phyloP scores from a whole-genome alignment of 164 flowering plant species.

The Nymphaea thermarum region DNA sequence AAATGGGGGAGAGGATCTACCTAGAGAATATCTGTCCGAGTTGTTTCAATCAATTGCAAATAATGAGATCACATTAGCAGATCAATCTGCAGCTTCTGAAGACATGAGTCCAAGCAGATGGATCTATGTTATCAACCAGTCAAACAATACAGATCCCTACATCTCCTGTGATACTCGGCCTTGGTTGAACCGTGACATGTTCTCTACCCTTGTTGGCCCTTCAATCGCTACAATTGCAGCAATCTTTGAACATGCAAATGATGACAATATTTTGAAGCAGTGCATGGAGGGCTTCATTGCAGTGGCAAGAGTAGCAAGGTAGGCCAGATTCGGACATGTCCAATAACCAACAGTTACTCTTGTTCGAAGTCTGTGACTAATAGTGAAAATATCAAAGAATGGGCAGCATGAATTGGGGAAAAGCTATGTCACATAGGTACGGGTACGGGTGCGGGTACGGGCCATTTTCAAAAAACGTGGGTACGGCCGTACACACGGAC shows the following conservation, averaged over 20 bases:
- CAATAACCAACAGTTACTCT: too few relatives aligned
- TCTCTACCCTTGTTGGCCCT: conserved; percentile 78
- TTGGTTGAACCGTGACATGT: conserved; percentile 68
- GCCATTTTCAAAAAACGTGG: too few relatives aligned
- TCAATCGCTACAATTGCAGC: conserved; percentile 60
- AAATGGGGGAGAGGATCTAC: conserved; percentile 88
- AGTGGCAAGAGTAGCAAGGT: conserved; percentile 41
- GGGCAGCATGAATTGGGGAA: too few relatives aligned
- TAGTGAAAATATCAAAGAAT: too few relatives aligned
- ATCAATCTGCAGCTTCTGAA: conserved; percentile 16
- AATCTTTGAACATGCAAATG: conserved; percentile 72
- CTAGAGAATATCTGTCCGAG: conserved; percentile 73
- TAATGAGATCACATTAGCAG: conserved; percentile 45
- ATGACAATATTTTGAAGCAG: conserved; percentile 63
- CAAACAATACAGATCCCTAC: conserved; percentile 33
- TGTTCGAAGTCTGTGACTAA: too few relatives aligned
- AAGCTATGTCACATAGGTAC: too few relatives aligned
- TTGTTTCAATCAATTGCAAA: conserved; percentile 69
- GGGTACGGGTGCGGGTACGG: too few relatives aligned
- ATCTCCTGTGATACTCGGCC: conserved; percentile 28
- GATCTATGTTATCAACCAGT: conserved; percentile 54
- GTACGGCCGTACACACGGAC: too few relatives aligned
- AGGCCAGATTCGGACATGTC: not conserved
- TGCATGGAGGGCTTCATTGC: conserved; percentile 70
- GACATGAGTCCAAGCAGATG: conserved; percentile 73